Evolutionary conservation across 2,329 filamentous ascomycete genomes (phyloP).

Genomic region (Colletotrichum sp.): DNA sequence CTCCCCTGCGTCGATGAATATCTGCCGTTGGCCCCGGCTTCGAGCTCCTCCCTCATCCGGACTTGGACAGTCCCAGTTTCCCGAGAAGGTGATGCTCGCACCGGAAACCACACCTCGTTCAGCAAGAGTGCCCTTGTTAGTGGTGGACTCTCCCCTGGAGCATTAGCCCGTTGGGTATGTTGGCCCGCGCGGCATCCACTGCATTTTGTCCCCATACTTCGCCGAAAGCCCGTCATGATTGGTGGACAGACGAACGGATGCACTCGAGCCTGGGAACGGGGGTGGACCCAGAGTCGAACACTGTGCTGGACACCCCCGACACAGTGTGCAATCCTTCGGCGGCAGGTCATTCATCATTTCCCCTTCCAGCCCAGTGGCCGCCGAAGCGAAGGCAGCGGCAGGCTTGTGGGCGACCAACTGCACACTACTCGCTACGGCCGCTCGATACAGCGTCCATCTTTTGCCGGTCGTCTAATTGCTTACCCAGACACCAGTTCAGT

Average conservation of each 20-base stretch:
- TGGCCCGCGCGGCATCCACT: background rate
- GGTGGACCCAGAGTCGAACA: background rate
- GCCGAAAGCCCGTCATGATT: background rate
- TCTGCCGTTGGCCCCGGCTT: slow-evolving; percentile 7
- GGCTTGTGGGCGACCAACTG: background rate
- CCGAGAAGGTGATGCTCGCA: background rate
- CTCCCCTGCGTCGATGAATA: slow-evolving; percentile 2
- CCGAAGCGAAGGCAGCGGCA: background rate
- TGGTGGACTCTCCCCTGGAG: background rate
- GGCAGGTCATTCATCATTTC: slow-evolving; percentile 1
- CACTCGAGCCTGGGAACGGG: background rate
- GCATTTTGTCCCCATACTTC: background rate
- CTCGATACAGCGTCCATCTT: background rate
- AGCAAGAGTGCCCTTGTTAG: background rate
- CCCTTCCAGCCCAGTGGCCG: background rate
- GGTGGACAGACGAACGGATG: background rate
- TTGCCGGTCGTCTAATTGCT: background rate
- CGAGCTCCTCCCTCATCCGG: background rate
- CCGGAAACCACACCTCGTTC: background rate
- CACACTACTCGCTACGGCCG: background rate
- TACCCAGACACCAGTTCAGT: background rate
- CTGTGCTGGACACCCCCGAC: background rate
- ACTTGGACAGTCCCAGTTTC: background rate
- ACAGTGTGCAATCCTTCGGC: slow-evolving; percentile 7
- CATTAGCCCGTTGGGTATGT: background rate